Base-by-base conservation (phyloP, 2,329 filamentous ascomycete species). In the Fusarium sp. region DNA sequence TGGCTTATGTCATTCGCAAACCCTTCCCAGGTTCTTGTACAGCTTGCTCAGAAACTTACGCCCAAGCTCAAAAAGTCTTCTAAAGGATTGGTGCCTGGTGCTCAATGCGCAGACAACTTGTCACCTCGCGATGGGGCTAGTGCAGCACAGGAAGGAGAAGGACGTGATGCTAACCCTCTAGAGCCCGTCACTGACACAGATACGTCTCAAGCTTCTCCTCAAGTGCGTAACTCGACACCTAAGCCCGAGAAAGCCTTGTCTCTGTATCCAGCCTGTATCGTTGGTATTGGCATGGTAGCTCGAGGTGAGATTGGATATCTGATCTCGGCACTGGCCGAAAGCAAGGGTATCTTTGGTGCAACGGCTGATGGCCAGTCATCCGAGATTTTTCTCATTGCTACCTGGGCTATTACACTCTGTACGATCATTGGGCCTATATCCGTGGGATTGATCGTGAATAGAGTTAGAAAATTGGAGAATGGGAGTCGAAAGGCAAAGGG, bases 261-360 rank as follows among this genome's bases (percentile, higher is more conserved):
- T 0, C 82, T 93, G 2, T 92, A 94, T 69, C 92, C 93, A 1
- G 87, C 90, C 0, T 85, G 87, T 1, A 90, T 95, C 6, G 82
- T 95, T 0, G 91, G 91, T 1, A 84, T 88, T 23, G 86, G 85
- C 6, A 96, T 96, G 93, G 88, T 92, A 0, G 90, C 93, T 0
- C 86, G 93, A n/a, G 93, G 93, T 2, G 93, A 96, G 79, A 94
- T 96, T 38, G 93, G 93, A 0, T 94, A 94, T 69, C 80, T 96
- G 47, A 94, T 96, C 69, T 90, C 91, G 2, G 89, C 91, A 0
- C 80, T 95, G 0, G 92, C 92, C 0, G 87, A 93, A 75, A 86
- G 83, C 50, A 83, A 85, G 3, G 83, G 84, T 0, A 80, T 87
- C 19, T 88, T 88, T 43, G 60, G 65, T 2, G 59, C 65, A 16